Conservation (phyloP, 495 filamentous ascomycete genomes). For the Venustampulla echinocandica region DNA sequence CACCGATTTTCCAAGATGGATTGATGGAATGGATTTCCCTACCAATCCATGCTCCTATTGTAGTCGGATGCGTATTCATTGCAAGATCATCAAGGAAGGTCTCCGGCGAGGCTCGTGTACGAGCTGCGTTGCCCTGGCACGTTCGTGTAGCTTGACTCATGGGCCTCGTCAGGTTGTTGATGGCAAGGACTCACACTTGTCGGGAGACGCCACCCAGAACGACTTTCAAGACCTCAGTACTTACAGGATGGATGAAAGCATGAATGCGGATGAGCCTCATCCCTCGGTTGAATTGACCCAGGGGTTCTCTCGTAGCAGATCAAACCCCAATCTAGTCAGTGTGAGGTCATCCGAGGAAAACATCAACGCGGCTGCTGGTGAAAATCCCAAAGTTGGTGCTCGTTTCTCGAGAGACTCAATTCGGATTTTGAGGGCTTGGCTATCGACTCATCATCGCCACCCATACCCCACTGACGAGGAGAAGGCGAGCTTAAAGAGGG, state of each 20-base stretch:
- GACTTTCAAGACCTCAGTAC: not conserved
- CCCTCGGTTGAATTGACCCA: not conserved
- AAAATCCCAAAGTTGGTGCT: slow-evolving; percentile 35
- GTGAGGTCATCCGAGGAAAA: slow-evolving; percentile 8
- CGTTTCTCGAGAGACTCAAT: slow-evolving; percentile 66
- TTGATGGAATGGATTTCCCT: slow-evolving; percentile 38
- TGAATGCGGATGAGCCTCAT: not conserved
- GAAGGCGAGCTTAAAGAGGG: slow-evolving; percentile 61
- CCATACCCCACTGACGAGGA: slow-evolving; percentile 78
- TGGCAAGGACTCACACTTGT: slow-evolving; percentile 44
- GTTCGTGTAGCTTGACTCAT: slow-evolving; percentile 42
- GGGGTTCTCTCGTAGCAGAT: slow-evolving; percentile 1
- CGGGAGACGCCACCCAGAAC: slow-evolving; percentile 35
- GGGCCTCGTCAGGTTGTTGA: slow-evolving; percentile 30
- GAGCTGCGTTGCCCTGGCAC: slow-evolving; percentile 66
- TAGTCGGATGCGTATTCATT: slow-evolving; percentile 56
- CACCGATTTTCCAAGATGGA: slow-evolving; percentile 27
- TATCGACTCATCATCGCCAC: slow-evolving; percentile 61
- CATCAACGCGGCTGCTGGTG: slow-evolving; percentile 1
- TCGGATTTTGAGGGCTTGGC: slow-evolving; percentile 70
- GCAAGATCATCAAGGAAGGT: slow-evolving; percentile 64
- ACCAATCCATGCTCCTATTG: slow-evolving; percentile 61
- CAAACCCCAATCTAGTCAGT: slow-evolving; percentile 5
- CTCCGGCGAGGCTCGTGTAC: slow-evolving; percentile 62
- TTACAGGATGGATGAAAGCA: not conserved